These are phyloP conservation scores for Kwoniella newhampshirensis DNA, from an alignment of 768 basidiomycete genomes.

Conservation along the genomic window DNA sequence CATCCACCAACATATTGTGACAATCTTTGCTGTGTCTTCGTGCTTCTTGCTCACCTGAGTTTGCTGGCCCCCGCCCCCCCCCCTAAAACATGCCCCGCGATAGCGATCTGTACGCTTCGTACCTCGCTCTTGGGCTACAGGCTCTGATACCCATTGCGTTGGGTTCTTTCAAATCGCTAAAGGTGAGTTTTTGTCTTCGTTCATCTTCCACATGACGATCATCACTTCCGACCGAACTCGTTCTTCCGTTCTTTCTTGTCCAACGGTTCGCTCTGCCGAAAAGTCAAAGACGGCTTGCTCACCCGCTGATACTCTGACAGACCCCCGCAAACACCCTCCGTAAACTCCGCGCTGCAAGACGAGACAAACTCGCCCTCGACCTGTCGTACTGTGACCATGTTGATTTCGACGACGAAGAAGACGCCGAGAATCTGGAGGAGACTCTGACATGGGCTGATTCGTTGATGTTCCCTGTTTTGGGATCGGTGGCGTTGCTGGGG, in stretches of 20 bases:
- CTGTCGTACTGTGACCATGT: too few species aligned
- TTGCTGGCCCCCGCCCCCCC: too few species aligned
- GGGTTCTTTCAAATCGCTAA: conserved; percentile 51
- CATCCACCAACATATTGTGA: too few species aligned
- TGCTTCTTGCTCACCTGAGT: too few species aligned
- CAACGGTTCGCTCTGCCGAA: too few species aligned
- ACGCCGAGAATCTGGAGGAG: conserved; percentile 63
- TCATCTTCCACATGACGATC: background rate
- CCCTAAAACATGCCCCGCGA: conserved; percentile 9
- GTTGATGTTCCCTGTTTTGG: conserved; percentile 55
- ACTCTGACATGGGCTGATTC: conserved; percentile 52
- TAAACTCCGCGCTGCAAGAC: conserved; percentile 6
- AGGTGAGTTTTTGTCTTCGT: conserved; percentile 40
- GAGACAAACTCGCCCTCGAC: conserved; percentile 8
- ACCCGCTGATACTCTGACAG: background rate
- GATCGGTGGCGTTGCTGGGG: conserved; percentile 67
- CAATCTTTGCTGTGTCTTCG: too few species aligned
- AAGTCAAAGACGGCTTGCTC: background rate
- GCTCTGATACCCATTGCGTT: conserved; percentile 47
- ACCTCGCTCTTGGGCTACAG: conserved; percentile 29
- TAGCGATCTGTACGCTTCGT: conserved; percentile 11
- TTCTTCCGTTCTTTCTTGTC: conserved; percentile 1
- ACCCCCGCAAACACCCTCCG: conserved; percentile 14
- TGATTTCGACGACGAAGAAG: conserved; percentile 55
- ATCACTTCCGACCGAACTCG: conserved; percentile 25